Evolutionary conservation across 805 yeast species (phyloP), one percentile per base, ranked within the genome.

Genomic region (Zygosaccharomyces kombuchaensis): DNA sequence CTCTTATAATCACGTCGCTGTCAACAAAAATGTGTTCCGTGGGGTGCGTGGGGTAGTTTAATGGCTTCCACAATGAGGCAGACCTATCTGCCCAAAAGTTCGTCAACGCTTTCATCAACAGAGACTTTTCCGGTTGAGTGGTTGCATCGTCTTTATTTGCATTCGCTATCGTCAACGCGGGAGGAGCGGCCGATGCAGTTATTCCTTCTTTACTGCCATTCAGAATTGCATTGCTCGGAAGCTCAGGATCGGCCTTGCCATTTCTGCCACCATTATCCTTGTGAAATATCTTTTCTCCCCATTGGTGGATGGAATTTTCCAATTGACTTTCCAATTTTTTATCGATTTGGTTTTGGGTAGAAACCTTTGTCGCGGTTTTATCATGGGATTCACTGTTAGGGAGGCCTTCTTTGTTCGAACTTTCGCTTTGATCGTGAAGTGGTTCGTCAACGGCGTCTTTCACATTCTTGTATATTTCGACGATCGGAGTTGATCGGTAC

Each of bases 31-130:
- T 79, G 62, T 93, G 98, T 60, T 93, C 98, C 0, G 84, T 76
- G 0, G 89, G 76, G 2, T 67, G 52, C 2, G 90, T 71, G 1
- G 98, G 96, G 65, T 89, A 90, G 14, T 78, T 83, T 27, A 93
- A 70, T 0, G 96, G 95, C 53, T 87, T 89, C 98, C 98, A 95
- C 16, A 93, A 74, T 1, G 95, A 84, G 0, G 97, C 93, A 1
- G 98, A 87, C 57, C 99, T 72, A 66, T 93, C 98, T 1, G 97
- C 97, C 98, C 98, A 93, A 65, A 93, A 93, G 56, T 82, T 87
- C 0, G 95, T 79, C 45, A 95, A 70, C 0, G 95, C 81, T 56
- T 86, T 87, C 69, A 93, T 77, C 29, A 93, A 65, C 0, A 96
- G 83, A 17, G 82, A 78, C 53, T 80, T 78, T 58, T 90, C 97